phyloP scores from a whole-genome alignment of 345 rosid species.

The Litchi chinensis region DNA sequence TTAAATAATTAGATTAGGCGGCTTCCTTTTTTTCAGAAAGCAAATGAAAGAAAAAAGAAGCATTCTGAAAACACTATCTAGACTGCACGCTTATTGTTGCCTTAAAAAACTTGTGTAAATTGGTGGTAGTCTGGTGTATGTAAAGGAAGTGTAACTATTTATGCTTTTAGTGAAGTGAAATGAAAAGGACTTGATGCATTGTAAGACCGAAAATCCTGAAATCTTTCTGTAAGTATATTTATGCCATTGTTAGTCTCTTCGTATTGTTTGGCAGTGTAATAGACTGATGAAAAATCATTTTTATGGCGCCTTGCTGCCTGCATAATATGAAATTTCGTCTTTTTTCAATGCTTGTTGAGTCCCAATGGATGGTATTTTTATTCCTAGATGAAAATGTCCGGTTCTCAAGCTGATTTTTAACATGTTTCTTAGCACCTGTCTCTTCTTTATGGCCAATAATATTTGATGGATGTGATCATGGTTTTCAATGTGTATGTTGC shows the following conservation, averaged over 20 bases:
- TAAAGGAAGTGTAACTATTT: conserved; percentile 31
- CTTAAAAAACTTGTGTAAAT: conserved; percentile 26
- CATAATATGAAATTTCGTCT: no score
- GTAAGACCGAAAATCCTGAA: not conserved
- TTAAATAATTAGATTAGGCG: conserved; percentile 28
- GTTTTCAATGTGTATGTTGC: no score
- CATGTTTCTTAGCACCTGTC: no score
- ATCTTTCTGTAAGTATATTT: conserved; percentile 1
- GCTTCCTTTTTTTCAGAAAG: conserved; percentile 22
- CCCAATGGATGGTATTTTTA: no score
- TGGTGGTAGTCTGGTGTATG: conserved; percentile 30
- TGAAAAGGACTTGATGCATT: conserved; percentile 1
- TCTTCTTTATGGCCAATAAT: no score
- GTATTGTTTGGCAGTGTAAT: conserved; percentile 2
- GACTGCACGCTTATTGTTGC: conserved; percentile 22
- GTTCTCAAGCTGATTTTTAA: no score
- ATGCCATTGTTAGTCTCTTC: not conserved
- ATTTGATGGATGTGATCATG: no score
- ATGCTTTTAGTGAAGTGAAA: conserved; percentile 14
- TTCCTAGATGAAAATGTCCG: no score
- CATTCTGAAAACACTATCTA: conserved; percentile 29
- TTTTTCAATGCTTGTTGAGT: no score
- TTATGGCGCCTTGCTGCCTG: no score
- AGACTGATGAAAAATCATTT: not conserved
- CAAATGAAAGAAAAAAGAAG: conserved; percentile 19